These are phyloP conservation scores for Punica granatum DNA, from an alignment of 345 rosid genomes.

Conservation along the genomic window DNA sequence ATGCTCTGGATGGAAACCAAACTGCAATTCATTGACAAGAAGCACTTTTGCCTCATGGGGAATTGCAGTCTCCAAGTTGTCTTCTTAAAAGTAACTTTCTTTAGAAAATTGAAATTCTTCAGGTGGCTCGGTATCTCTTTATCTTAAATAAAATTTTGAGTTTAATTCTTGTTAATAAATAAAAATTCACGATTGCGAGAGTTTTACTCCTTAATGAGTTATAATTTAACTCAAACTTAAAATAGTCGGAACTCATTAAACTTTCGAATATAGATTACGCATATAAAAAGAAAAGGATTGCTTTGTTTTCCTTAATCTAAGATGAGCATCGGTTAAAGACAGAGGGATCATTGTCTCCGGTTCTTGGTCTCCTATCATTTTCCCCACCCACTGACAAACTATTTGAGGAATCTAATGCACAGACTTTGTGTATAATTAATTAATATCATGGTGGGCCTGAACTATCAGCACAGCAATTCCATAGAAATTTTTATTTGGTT, in stretches of 20 bases:
- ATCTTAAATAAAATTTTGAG: too few relatives aligned
- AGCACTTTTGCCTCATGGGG: neutral
- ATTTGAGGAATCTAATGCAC: neutral
- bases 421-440: neutral
- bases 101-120: too few relatives aligned
- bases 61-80: neutral
- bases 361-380: neutral
- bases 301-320: neutral
- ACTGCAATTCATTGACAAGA: neutral
- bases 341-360: neutral
- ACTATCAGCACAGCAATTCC: neutral
- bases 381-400: neutral
- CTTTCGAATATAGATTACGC: too few relatives aligned
- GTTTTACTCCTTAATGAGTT: too few relatives aligned
- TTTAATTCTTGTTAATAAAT: too few relatives aligned
- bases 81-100: too few relatives aligned
- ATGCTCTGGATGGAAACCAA: neutral
- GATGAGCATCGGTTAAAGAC: neutral
- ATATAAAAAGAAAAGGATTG: too few relatives aligned
- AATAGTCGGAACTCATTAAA: too few relatives aligned
- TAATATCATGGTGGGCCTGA: neutral
- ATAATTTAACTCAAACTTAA: too few relatives aligned
- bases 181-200: too few relatives aligned
- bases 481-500: neutral
- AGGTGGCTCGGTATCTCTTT: too few relatives aligned